phyloP scores from a whole-genome alignment of 805 yeast species.

The Pichia nakasei region DNA sequence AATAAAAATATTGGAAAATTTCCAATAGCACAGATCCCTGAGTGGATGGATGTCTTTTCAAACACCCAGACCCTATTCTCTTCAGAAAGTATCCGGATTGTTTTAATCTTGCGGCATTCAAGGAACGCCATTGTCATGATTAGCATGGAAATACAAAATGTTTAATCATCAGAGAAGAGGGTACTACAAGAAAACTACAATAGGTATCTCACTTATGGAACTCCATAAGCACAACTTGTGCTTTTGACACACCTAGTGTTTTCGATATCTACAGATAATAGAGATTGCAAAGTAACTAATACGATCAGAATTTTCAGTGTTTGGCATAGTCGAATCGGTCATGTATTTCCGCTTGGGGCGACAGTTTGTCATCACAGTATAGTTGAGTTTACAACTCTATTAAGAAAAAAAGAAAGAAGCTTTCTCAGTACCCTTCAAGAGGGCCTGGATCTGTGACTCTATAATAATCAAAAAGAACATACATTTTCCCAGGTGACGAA shows the following conservation, averaged over 20 bases:
- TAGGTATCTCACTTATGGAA: too few species aligned
- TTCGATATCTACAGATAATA: not conserved
- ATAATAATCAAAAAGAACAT: too few species aligned
- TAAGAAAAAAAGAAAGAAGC: not conserved
- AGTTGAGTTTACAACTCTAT: too few species aligned
- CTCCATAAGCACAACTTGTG: not conserved
- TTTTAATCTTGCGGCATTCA: constrained; percentile 10
- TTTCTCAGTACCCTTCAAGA: too few species aligned
- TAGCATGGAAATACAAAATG: constrained; percentile 39
- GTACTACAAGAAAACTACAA: not conserved
- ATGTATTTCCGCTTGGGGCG: constrained; percentile 68
- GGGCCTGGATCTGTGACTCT: too few species aligned
- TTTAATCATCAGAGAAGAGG: constrained; percentile 35
- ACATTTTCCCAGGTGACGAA: too few species aligned
- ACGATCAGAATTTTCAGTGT: constrained; percentile 57
- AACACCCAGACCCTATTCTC: constrained; percentile 1
- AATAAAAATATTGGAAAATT: too few species aligned
- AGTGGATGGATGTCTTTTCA: too few species aligned
- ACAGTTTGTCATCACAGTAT: constrained; percentile 53
- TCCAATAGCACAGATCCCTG: too few species aligned
- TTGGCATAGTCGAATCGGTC: constrained; percentile 66
- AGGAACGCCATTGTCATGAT: constrained; percentile 37
- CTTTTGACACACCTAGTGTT: too few species aligned
- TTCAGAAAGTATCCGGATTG: constrained; percentile 11
- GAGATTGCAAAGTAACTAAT: not conserved